Conservation (phyloP, 345 rosid species). For the Lepidium didymum region DNA sequence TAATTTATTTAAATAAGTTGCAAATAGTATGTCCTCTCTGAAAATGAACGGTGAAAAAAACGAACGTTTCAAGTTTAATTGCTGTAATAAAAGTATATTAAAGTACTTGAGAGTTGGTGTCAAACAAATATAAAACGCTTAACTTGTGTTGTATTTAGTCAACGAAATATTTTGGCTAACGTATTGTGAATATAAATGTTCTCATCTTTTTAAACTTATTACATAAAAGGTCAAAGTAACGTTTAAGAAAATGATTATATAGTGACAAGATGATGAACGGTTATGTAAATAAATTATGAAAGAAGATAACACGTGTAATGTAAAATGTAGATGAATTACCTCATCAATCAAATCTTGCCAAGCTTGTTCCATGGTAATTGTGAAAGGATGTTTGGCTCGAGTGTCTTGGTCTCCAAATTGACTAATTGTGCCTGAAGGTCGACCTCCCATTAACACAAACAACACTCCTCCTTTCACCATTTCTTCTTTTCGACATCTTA, state of each 20-base stretch:
- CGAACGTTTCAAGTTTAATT: not conserved
- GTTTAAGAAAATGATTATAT: not conserved
- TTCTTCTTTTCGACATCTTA: constrained; percentile 52
- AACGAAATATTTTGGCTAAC: not conserved
- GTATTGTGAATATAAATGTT: not conserved
- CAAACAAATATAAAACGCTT: not conserved
- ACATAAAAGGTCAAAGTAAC: not conserved
- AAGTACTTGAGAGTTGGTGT: not conserved
- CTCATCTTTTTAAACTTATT: not conserved
- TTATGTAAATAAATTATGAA: constrained; percentile 6
- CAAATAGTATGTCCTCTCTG: not conserved
- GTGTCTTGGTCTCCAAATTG: constrained; percentile 47
- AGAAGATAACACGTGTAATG: constrained; percentile 2
- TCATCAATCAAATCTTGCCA: constrained; percentile 56
- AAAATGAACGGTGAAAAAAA: not conserved
- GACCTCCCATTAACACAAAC: constrained; percentile 51
- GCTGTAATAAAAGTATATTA: not conserved
- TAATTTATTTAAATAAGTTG: not conserved
- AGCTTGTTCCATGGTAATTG: constrained; percentile 52
- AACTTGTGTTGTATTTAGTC: not conserved
- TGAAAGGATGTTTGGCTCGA: constrained; percentile 53
- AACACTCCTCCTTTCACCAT: constrained; percentile 45
- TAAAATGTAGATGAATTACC: constrained; percentile 24
- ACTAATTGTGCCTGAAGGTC: constrained; percentile 34
- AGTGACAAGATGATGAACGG: constrained; percentile 11